Evolutionary conservation across 2,329 filamentous ascomycete species (phyloP), one percentile per base, ranked within the genome.

Genomic region (Harringtonia lauricola): DNA sequence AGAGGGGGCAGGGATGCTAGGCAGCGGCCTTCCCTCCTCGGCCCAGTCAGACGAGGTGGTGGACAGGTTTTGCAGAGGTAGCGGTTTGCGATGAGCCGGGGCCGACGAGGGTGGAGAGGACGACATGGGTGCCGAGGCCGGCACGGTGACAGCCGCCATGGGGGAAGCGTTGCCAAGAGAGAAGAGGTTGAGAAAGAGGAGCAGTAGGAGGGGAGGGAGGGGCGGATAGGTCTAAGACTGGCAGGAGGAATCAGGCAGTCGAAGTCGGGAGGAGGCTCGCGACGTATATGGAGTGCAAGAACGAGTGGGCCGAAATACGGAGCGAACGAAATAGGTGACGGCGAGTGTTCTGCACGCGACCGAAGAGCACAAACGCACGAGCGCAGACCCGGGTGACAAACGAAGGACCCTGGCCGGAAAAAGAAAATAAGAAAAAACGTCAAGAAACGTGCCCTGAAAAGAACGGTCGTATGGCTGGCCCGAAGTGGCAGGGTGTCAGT

Each of bases 71-170:
- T 56, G 52, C 17, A 57, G 51, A 24, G 63, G 56, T 30, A 67
- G 49, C n/a, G 64, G 63, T 45, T 64, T 66, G 44, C 62, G 51
- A 28, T 52, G 54, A 24, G 41, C 41, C 15, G 59, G 54, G 37
- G 54, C 58, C 31, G 55, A 48, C 13, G 57, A 26, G n/a, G n/a
- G 51, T 3, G 54, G 42, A 9, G 55, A 47, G 19, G 54, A 49
- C 39, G 53, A 36, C 15, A 52, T 47, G 36, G 54, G 55, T 19
- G 54, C 53, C 29, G 56, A 46, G 26, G 53, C 47, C 39, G 54
- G 51, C 39, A 57, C 54, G 45, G 59, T 55, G 44, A 60, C 10
- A 26, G 24, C 57, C 60, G 63, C 63, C 45, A 52, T 49, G 21
- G 17, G 8, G 14, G 40, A 26, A 10, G 26, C 3, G 42, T 14